Evolutionary conservation across 768 basidiomycete genomes (phyloP).

Genomic region (Boletus edulis): DNA sequence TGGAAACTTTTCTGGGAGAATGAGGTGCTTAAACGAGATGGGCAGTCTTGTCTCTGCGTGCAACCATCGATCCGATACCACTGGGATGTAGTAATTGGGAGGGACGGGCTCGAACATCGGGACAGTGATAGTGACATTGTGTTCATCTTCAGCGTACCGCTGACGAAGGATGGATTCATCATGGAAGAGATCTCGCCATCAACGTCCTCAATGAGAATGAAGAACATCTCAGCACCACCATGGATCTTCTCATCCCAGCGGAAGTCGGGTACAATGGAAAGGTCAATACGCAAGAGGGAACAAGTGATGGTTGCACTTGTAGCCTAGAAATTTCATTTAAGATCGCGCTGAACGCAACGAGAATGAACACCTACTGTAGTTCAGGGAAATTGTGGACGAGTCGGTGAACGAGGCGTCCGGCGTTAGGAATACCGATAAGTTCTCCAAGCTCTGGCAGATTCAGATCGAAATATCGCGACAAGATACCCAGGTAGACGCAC

Average conservation of each 20-base stretch:
- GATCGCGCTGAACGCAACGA: not conserved
- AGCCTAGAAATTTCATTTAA: conserved; percentile 43
- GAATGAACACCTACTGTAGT: conserved; percentile 57
- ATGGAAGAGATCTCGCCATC: conserved; percentile 73
- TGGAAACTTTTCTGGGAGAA: too few species aligned
- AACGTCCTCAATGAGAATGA: conserved; percentile 94
- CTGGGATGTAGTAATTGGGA: conserved; percentile 12
- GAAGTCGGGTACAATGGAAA: conserved; percentile 97
- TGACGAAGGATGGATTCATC: conserved; percentile 40
- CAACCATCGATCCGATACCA: too few species aligned
- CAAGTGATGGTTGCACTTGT: conserved; percentile 94
- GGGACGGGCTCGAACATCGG: conserved; percentile 97
- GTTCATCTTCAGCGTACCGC: conserved; percentile 89
- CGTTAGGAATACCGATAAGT: conserved; percentile 82
- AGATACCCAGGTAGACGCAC: conserved; percentile 41
- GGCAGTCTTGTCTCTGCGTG: too few species aligned
- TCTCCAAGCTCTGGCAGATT: conserved; percentile 71
- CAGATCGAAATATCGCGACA: conserved; percentile 83
- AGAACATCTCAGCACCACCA: conserved; percentile 84
- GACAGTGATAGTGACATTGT: conserved; percentile 91
- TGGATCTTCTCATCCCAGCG: conserved; percentile 96
- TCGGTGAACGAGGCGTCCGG: conserved; percentile 87
- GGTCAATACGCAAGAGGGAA: conserved; percentile 85
- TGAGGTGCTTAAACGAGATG: too few species aligned
- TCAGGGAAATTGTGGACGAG: conserved; percentile 97